phyloP scores from a whole-genome alignment of 2,329 filamentous ascomycete genomes.

The Mycosphaerelloides madeirae region DNA sequence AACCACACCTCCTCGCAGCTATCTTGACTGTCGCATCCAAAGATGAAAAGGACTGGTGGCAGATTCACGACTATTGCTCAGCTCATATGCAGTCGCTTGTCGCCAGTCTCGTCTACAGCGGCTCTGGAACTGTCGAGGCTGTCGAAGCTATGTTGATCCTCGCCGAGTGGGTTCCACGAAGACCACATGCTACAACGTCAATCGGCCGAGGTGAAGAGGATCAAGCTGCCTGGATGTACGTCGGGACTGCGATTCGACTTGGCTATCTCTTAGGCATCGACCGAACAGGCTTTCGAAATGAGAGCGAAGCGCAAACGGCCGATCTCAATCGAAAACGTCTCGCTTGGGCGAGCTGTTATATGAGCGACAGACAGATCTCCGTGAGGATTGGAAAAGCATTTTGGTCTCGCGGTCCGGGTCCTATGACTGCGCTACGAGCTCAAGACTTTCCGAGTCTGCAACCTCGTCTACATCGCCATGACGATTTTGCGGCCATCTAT shows the following conservation, averaged over 20 bases:
- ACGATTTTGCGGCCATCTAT: constrained; percentile 32
- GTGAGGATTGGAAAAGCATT: constrained; percentile 33
- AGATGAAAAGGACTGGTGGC: constrained; percentile 32
- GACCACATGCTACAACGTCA: constrained; percentile 25
- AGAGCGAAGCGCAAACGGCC: constrained; percentile 25
- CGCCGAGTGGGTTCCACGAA: constrained; percentile 31
- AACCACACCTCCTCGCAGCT: constrained; percentile 30
- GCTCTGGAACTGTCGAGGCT: constrained; percentile 29
- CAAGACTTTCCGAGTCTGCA: constrained; percentile 31
- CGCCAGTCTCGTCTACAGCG: constrained; percentile 28
- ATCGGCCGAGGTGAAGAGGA: constrained; percentile 33
- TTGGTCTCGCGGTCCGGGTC: constrained; percentile 31
- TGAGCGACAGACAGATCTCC: constrained; percentile 32
- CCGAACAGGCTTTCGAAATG: constrained; percentile 29
- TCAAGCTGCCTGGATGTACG: constrained; percentile 33
- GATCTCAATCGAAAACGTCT: constrained; percentile 31
- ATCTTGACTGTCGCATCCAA: constrained; percentile 33
- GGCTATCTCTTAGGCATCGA: constrained; percentile 34
- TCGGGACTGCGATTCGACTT: constrained; percentile 31
- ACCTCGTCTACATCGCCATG: constrained; percentile 20
- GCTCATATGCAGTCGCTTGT: constrained; percentile 33
- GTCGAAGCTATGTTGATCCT: constrained; percentile 33
- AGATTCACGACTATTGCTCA: constrained; percentile 30
- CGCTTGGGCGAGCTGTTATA: constrained; percentile 33
- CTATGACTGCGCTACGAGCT: constrained; percentile 30